Evolutionary conservation across 345 rosid genomes (phyloP).

Genomic region (Capsella bursapastoris): DNA sequence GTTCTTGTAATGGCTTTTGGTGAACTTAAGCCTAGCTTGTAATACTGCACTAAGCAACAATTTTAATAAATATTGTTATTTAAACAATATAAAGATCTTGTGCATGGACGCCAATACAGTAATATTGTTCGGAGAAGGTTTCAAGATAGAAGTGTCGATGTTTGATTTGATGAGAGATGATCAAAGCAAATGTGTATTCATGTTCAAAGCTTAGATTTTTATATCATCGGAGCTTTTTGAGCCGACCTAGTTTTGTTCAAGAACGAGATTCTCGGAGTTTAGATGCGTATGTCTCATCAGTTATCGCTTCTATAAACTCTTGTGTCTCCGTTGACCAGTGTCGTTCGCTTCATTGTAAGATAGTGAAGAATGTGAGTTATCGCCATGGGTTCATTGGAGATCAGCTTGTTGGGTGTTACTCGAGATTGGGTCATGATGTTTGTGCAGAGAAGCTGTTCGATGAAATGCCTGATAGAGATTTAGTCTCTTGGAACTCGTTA

Average conservation of each 20-base stretch:
- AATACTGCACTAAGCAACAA: too few species aligned
- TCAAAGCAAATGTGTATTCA: slow-evolving; percentile 14
- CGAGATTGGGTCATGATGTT: slow-evolving; percentile 45
- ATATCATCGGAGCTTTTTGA: background rate
- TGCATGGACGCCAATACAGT: too few species aligned
- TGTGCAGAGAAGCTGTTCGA: slow-evolving; percentile 60
- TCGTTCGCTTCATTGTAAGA: slow-evolving; percentile 53
- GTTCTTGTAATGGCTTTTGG: slow-evolving; percentile 74
- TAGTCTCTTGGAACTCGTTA: slow-evolving; percentile 73
- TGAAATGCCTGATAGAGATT: slow-evolving; percentile 67
- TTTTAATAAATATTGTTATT: too few species aligned
- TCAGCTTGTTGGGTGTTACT: slow-evolving; percentile 54
- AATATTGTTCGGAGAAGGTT: too few species aligned
- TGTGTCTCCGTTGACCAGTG: slow-evolving; percentile 49
- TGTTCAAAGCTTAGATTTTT: slow-evolving; percentile 12
- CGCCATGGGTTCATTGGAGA: slow-evolving; percentile 72
- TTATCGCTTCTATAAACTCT: slow-evolving; percentile 50
- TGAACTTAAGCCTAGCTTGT: slow-evolving; percentile 24
- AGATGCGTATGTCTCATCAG: slow-evolving; percentile 54
- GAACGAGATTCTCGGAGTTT: slow-evolving; percentile 33
- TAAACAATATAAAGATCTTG: too few species aligned
- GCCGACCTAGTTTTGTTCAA: slow-evolving; percentile 13
- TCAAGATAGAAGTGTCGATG: too few species aligned
- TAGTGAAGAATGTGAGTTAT: slow-evolving; percentile 57
- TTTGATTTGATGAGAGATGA: slow-evolving; percentile 15